phyloP scores from a whole-genome alignment of 2,329 filamentous ascomycete genomes.

The Akanthomyces dipterigenus region DNA sequence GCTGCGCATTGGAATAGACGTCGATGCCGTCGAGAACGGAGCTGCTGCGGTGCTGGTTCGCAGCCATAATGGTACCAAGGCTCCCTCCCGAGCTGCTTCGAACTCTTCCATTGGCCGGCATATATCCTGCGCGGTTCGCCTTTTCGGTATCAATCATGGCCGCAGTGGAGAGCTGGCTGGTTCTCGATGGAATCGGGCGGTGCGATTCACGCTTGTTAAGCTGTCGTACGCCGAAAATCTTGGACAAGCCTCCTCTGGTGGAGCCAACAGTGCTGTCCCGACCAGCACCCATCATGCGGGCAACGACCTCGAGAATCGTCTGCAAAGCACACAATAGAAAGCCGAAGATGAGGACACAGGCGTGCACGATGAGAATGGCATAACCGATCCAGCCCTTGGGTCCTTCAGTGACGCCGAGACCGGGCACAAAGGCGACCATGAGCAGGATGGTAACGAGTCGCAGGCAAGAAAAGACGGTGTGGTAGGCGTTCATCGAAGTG shows the following conservation, averaged over 20 bases:
- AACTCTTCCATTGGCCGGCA: constrained; percentile 44
- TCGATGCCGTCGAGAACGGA: constrained; percentile 49
- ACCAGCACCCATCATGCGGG: constrained; percentile 75
- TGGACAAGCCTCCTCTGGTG: constrained; percentile 74
- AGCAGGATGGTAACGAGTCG: constrained; percentile 70
- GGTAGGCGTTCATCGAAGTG: constrained; percentile 96
- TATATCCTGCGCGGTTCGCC: constrained; percentile 55
- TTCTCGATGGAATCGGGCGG: constrained; percentile 58
- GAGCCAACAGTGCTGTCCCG: constrained; percentile 64
- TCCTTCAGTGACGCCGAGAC: constrained; percentile 69
- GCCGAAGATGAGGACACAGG: constrained; percentile 75
- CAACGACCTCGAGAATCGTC: constrained; percentile 81
- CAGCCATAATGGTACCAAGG: constrained; percentile 41
- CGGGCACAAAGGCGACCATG: constrained; percentile 78
- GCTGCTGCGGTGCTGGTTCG: constrained; percentile 44
- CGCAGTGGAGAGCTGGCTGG: constrained; percentile 75
- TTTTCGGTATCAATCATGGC: constrained; percentile 70
- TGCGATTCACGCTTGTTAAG: constrained; percentile 66
- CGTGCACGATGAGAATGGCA: constrained; percentile 79
- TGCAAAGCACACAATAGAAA: constrained; percentile 91
- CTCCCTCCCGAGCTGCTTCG: constrained; percentile 57
- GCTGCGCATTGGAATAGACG: constrained; percentile 34
- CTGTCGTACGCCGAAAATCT: constrained; percentile 88
- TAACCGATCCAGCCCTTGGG: constrained; percentile 95
- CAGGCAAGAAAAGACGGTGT: constrained; percentile 73